Evolutionary conservation across 768 basidiomycete species (phyloP).

Genomic region (Leccinum truebloodii): DNA sequence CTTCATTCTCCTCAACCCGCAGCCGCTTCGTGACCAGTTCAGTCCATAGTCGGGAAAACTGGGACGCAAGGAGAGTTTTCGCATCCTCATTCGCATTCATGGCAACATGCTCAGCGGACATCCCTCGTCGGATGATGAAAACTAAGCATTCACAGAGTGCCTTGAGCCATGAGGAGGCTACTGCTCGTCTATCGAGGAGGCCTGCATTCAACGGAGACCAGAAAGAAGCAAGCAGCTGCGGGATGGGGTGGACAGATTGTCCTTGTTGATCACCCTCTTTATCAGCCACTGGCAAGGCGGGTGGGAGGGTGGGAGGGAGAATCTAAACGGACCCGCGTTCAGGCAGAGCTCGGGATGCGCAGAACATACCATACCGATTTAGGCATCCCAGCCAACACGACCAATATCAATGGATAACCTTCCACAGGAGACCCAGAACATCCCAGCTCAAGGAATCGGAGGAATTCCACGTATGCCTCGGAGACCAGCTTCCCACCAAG

Average conservation of each 20-base stretch:
- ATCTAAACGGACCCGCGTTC: conserved; percentile 7
- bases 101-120: conserved; percentile 5
- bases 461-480: conserved; percentile 67
- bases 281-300: neutral
- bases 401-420: conserved; percentile 80
- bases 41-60: conserved; percentile 50
- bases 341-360: conserved; percentile 1
- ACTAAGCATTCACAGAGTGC: conserved; percentile 69
- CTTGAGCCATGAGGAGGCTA: conserved; percentile 60
- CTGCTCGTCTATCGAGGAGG: conserved; percentile 25
- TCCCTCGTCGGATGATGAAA: conserved; percentile 47
- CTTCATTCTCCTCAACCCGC: conserved; percentile 46
- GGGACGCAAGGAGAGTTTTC: conserved; percentile 41
- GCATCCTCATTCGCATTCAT: conserved; percentile 5
- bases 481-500: conserved; percentile 24
- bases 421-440: conserved; percentile 78
- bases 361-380: conserved; percentile 46
- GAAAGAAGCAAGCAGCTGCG: conserved; percentile 68
- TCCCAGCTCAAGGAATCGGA: conserved; percentile 74
- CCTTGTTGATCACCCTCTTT: neutral
- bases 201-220: conserved; percentile 73
- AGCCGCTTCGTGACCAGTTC: conserved; percentile 45
- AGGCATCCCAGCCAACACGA: conserved; percentile 83
- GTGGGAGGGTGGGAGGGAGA: conserved; percentile 25
- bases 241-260: conserved; percentile 31